Conservation (phyloP, 139 green algal genomes). For the Trebouxia sp. region DNA sequence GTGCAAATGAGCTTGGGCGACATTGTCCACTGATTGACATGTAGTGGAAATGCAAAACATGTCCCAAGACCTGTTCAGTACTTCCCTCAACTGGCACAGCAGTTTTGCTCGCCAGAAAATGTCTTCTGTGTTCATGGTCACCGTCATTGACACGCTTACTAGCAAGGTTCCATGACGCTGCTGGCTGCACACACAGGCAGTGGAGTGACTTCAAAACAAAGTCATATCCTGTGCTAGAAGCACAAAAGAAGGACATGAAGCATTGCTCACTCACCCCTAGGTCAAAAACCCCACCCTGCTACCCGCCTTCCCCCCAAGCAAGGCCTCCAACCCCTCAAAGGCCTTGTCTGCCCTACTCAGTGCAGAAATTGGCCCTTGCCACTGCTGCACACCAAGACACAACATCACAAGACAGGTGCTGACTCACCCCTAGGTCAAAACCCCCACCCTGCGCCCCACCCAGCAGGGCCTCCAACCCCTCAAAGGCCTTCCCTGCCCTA, state of each 20-base stretch:
- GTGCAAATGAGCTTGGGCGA: no score
- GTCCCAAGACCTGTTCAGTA: no score
- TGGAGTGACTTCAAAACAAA: no score
- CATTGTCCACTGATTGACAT: no score
- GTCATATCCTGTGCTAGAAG: no score
- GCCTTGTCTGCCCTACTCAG: slow-evolving; percentile 68
- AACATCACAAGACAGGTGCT: neutral
- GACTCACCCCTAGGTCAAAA: slow-evolving; percentile 68
- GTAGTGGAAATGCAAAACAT: no score
- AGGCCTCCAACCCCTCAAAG: slow-evolving; percentile 82
- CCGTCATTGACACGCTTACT: no score
- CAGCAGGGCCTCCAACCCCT: slow-evolving; percentile 82
- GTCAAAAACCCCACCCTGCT: slow-evolving; percentile 59
- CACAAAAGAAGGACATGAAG: no score
- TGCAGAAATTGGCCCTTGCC: slow-evolving; percentile 65
- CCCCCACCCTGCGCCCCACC: slow-evolving; percentile 52
- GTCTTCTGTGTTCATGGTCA: no score
- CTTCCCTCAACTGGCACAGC: neutral
- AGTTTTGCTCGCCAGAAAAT: no score
- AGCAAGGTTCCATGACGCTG: no score
- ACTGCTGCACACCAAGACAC: slow-evolving; percentile 39
- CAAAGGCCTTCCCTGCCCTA: slow-evolving; percentile 74
- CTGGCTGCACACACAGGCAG: no score
- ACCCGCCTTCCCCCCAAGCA: slow-evolving; percentile 76
- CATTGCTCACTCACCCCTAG: slow-evolving; percentile 59